Conservation (phyloP, 495 filamentous ascomycete genomes). For the Neurospora sp. region DNA sequence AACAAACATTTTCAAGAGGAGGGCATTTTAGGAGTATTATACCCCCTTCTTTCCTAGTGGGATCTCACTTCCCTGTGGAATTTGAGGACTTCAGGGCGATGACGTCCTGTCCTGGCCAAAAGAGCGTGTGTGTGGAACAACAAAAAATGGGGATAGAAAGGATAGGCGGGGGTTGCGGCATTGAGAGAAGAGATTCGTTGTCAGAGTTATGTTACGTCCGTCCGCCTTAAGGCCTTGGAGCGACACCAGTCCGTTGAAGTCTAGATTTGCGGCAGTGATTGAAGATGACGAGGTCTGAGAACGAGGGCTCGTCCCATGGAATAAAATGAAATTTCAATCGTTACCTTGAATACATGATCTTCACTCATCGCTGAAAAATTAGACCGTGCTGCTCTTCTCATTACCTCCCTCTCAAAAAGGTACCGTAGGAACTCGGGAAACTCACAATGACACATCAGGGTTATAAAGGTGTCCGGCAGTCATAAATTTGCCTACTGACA, state of each 20-base stretch:
- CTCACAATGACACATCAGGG: too few relatives aligned
- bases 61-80: neutral
- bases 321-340: neutral
- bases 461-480: too few relatives aligned
- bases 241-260: neutral
- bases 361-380: neutral
- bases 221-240: neutral
- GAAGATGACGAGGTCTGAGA: neutral
- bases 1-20: neutral
- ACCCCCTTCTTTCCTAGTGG: constrained; percentile 7
- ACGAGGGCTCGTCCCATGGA: neutral
- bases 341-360: neutral
- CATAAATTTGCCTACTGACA: too few relatives aligned
- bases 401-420: neutral
- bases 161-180: neutral
- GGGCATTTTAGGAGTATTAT: constrained; percentile 11
- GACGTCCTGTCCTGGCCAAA: neutral
- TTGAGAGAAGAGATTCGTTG: neutral
- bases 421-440: too few relatives aligned
- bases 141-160: neutral
- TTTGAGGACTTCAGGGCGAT: neutral
- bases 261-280: neutral
- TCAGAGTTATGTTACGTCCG: neutral
- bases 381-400: neutral
- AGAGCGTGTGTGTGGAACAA: neutral